These are phyloP conservation scores for Macrotyloma uniflorum DNA, from an alignment of 306 rosid species.

Conservation along the genomic window DNA sequence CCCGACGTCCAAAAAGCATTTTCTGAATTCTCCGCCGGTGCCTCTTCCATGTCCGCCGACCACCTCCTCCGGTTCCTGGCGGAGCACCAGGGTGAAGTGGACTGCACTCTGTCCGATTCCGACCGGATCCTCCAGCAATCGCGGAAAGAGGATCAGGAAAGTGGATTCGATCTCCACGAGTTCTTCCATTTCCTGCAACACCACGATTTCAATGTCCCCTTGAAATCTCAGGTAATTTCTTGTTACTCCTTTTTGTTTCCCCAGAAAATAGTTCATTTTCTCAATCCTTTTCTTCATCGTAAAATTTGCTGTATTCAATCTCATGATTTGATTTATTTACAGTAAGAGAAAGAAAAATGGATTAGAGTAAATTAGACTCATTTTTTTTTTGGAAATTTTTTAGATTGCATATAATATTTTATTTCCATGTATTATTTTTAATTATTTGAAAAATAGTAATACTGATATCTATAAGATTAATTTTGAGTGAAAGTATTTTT, in stretches of 20 bases:
- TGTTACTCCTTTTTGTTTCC: not conserved
- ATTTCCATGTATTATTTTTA: too few relatives aligned
- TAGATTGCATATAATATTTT: too few relatives aligned
- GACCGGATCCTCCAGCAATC: conserved; percentile 36
- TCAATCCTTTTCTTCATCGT: not conserved
- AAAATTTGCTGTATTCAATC: not conserved
- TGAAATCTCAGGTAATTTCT: conserved; percentile 52
- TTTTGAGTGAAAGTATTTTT: too few relatives aligned
- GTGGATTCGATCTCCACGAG: conserved; percentile 46
- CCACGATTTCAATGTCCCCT: conserved; percentile 55
- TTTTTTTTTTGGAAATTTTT: too few relatives aligned
- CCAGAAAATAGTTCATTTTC: not conserved
- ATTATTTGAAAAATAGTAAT: too few relatives aligned
- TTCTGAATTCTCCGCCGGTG: conserved; percentile 46
- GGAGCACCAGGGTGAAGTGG: conserved; percentile 59
- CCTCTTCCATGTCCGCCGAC: conserved; percentile 51
- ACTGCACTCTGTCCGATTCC: conserved; percentile 37
- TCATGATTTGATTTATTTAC: not conserved
- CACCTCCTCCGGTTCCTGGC: conserved; percentile 59
- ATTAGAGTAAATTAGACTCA: too few relatives aligned
- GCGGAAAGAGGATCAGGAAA: not conserved
- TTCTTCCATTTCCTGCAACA: conserved; percentile 61
- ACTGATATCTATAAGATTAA: too few relatives aligned
- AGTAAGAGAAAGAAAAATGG: too few relatives aligned
- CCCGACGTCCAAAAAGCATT: conserved; percentile 58